Percentiles rank a stretch among this genome's conserved stretches.
These are phyloP conservation scores for Thinopyrum elongatum DNA, from an alignment of 176 grass and related monocot genomes.

Conservation along the genomic window DNA sequence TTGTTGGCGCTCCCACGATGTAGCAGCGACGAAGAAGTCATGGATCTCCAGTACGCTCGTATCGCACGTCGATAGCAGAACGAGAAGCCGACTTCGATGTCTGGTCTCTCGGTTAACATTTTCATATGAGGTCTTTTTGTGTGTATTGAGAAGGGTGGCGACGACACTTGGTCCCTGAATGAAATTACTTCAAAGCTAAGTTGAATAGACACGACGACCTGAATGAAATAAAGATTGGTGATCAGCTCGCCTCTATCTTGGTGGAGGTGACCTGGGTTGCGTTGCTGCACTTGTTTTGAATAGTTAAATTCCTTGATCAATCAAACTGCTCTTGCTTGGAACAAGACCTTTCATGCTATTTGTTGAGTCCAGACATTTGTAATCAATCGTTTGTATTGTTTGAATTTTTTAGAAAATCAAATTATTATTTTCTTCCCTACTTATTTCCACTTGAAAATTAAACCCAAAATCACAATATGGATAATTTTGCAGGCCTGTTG, in stretches of 20 bases:
- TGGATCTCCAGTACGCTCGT: slow-evolving; percentile 69
- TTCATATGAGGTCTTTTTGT: neutral
- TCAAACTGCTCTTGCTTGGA: too few relatives aligned
- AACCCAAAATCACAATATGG: too few relatives aligned
- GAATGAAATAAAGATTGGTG: neutral
- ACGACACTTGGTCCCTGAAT: too few relatives aligned
- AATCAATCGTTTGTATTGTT: too few relatives aligned
- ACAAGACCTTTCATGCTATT: too few relatives aligned
- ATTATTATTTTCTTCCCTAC: too few relatives aligned
- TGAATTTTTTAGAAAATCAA: too few relatives aligned
- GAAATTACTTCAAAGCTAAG: neutral
- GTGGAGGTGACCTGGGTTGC: neutral
- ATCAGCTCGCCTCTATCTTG: neutral
- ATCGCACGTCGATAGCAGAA: slow-evolving; percentile 46
- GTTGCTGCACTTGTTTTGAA: too few relatives aligned
- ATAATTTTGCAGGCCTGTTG: too few relatives aligned
- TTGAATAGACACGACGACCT: neutral
- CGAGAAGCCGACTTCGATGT: slow-evolving; percentile 36
- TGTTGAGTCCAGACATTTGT: too few relatives aligned
- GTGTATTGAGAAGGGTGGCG: neutral
- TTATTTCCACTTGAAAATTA: too few relatives aligned
- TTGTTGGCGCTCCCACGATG: slow-evolving; percentile 30
- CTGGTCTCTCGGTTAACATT: neutral
- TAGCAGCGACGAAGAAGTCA: slow-evolving; percentile 38
- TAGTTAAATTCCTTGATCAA: neutral